Evolutionary conservation across 805 yeast genomes (phyloP).

Genomic region (Candida maesae): DNA sequence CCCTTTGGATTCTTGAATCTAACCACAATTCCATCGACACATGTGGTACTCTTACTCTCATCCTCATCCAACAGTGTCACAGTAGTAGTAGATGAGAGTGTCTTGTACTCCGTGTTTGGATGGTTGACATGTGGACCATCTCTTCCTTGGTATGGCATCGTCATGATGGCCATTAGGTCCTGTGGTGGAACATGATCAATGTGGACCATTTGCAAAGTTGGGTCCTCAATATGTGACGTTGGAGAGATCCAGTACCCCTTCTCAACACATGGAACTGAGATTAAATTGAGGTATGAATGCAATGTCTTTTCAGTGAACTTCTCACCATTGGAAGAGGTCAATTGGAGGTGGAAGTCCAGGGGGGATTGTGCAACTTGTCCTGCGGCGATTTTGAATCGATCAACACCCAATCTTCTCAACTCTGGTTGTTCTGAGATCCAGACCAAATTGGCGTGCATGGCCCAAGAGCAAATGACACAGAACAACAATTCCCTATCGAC

Average conservation of each 20-base stretch:
- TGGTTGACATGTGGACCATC: slow-evolving; percentile 11
- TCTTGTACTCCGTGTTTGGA: slow-evolving; percentile 11
- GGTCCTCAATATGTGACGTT: slow-evolving; percentile 13
- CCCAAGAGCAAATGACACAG: slow-evolving; percentile 76
- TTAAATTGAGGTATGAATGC: slow-evolving; percentile 17
- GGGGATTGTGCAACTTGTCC: slow-evolving; percentile 32
- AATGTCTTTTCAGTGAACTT: background rate
- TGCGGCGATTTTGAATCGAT: slow-evolving; percentile 72
- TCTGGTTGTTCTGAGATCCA: slow-evolving; percentile 74
- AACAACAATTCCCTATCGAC: slow-evolving; percentile 26
- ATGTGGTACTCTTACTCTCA: slow-evolving; percentile 13
- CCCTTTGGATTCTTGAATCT: slow-evolving; percentile 19
- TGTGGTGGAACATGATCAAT: slow-evolving; percentile 11
- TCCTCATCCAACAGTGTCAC: slow-evolving; percentile 15
- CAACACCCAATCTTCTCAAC: slow-evolving; percentile 57
- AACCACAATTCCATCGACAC: slow-evolving; percentile 24
- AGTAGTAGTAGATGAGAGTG: slow-evolving; percentile 2
- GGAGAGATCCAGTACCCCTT: slow-evolving; percentile 24
- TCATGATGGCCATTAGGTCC: slow-evolving; percentile 14
- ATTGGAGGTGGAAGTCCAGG: slow-evolving; percentile 4
- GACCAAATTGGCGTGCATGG: slow-evolving; percentile 79
- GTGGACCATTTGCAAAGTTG: slow-evolving; percentile 18
- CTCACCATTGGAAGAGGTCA: background rate
- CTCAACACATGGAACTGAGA: slow-evolving; percentile 22
- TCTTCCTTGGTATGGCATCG: slow-evolving; percentile 20